These are phyloP conservation scores for Beauveria australis DNA, from an alignment of 2,329 filamentous ascomycete species.

Conservation along the genomic window DNA sequence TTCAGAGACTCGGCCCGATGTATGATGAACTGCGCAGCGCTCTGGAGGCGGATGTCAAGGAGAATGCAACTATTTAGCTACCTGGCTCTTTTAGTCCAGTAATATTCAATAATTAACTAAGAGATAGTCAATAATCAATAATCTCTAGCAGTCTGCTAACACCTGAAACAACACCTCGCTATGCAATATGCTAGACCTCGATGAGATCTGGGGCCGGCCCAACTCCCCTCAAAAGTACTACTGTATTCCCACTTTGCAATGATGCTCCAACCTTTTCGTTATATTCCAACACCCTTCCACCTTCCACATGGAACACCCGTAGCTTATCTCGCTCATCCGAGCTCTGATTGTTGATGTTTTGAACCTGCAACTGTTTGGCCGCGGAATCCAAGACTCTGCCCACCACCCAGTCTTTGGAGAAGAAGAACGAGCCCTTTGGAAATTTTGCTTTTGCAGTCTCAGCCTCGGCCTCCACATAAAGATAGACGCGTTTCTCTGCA, in stretches of 20 bases:
- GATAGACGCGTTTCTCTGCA: constrained; percentile 76
- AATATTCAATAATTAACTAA: not conserved
- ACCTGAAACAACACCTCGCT: not conserved
- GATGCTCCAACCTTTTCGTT: constrained; percentile 71
- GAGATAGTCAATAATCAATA: not conserved
- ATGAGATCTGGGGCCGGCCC: constrained; percentile 71
- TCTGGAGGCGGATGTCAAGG: constrained; percentile 1
- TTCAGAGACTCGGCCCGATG: constrained; percentile 12
- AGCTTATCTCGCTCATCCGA: constrained; percentile 70
- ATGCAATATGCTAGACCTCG: constrained; percentile 31
- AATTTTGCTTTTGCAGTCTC: constrained; percentile 78
- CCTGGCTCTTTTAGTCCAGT: not conserved
- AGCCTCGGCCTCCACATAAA: constrained; percentile 84
- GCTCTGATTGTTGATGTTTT: constrained; percentile 76
- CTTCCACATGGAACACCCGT: constrained; percentile 88
- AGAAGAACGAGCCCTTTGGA: constrained; percentile 75
- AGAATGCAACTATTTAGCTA: not conserved
- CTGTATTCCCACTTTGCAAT: constrained; percentile 75
- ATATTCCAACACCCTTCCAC: constrained; percentile 78
- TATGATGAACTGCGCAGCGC: constrained; percentile 12
- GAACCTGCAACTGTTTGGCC: constrained; percentile 66
- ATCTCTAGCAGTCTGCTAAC: not conserved
- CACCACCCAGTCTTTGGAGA: constrained; percentile 79
- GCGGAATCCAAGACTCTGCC: constrained; percentile 74
- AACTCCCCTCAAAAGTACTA: constrained; percentile 80